These are phyloP conservation scores for Ceratobasidium sp. DNA, from an alignment of 1,284 basidiomycete genomes.

Conservation along the genomic window DNA sequence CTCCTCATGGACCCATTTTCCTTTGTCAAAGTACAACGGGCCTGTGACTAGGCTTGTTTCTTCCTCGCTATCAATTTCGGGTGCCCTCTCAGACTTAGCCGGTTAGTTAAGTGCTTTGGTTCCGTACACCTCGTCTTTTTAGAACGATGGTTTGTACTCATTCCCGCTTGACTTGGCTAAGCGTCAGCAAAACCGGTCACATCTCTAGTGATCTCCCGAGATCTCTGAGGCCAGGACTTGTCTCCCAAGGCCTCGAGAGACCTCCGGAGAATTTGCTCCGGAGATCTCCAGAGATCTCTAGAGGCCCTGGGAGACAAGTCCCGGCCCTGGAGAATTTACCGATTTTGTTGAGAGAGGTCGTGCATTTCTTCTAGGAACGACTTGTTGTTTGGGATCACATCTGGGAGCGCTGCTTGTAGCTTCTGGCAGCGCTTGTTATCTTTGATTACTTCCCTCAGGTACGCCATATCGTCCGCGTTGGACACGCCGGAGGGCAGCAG, in stretches of 20 bases:
- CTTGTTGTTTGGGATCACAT: background rate
- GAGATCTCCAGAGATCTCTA: too few species aligned
- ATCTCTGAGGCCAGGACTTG: too few species aligned
- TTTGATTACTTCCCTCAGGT: background rate
- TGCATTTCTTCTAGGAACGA: background rate
- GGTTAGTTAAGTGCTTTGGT: background rate
- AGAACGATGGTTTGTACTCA: background rate
- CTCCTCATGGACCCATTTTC: background rate
- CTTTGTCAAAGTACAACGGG: conserved; percentile 10
- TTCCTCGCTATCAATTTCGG: too few species aligned
- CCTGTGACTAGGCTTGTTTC: background rate
- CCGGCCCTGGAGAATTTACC: too few species aligned
- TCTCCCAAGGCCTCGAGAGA: too few species aligned
- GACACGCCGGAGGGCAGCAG: background rate
- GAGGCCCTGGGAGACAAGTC: too few species aligned
- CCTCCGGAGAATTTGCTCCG: too few species aligned
- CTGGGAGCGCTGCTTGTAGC: background rate
- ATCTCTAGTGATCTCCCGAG: too few species aligned
- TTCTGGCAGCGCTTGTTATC: background rate
- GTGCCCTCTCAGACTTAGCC: too few species aligned
- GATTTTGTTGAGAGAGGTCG: too few species aligned
- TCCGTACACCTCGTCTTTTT: background rate
- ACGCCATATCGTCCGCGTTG: background rate
- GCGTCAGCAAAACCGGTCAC: too few species aligned
- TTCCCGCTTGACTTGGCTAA: background rate